Conservation (phyloP, 805 yeast species). For the Candida manassasensis region DNA sequence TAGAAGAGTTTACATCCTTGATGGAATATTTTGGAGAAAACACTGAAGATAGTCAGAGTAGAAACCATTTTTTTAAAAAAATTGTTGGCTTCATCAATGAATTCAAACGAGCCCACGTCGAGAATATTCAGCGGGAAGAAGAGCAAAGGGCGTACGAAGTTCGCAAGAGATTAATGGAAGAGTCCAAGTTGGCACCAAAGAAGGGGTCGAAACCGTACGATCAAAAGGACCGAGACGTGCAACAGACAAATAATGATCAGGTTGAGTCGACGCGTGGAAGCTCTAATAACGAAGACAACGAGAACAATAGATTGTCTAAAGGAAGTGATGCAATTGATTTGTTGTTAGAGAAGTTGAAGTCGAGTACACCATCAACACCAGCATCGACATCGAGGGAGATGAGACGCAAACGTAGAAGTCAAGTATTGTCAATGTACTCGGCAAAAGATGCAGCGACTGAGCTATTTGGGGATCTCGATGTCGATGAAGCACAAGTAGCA, state of each 20-base stretch:
- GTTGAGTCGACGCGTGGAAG: conserved; percentile 9
- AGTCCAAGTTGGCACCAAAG: conserved; percentile 12
- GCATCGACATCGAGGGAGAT: conserved; percentile 13
- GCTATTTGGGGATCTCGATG: not conserved
- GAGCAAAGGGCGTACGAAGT: conserved; percentile 50
- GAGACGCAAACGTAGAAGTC: conserved; percentile 21
- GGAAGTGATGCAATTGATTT: conserved; percentile 28
- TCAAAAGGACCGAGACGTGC: conserved; percentile 14
- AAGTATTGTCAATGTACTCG: conserved; percentile 33
- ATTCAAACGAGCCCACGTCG: conserved; percentile 73
- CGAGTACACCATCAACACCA: conserved; percentile 20
- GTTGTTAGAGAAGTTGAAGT: conserved; percentile 27
- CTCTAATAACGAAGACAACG: conserved; percentile 10
- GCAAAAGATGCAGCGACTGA: conserved; percentile 17
- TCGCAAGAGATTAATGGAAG: conserved; percentile 31
- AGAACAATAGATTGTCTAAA: conserved; percentile 2
- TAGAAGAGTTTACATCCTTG: conserved; percentile 60
- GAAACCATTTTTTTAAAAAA: conserved; percentile 68
- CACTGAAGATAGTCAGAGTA: conserved; percentile 59
- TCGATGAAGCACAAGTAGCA: not conserved
- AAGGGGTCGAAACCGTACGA: conserved; percentile 12
- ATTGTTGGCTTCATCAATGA: conserved; percentile 76
- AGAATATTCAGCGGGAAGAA: conserved; percentile 77
- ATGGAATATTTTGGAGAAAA: conserved; percentile 93
- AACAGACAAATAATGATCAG: not conserved